Percentiles rank a stretch among this genome's conserved stretches.
Evolutionary conservation across 1,284 basidiomycete species (phyloP).

Genomic region (Boletus holoroseus): DNA sequence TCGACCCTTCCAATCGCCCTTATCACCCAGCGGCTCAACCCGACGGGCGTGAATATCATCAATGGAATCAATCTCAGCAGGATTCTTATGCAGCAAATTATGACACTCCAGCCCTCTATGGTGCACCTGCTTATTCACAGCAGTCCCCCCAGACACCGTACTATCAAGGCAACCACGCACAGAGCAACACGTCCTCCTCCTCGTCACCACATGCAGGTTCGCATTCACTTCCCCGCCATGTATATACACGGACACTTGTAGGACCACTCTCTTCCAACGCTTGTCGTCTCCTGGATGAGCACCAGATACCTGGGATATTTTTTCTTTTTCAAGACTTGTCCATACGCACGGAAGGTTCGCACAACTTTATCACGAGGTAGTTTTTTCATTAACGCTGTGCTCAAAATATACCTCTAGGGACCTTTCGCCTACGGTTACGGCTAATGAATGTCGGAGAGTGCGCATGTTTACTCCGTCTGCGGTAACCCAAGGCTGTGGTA

Average conservation of each 20-base stretch:
- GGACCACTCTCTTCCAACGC: conserved; percentile 83
- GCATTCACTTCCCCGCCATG: conserved; percentile 50
- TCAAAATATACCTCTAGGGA: conserved; percentile 41
- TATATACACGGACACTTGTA: conserved; percentile 82
- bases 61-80: conserved; percentile 32
- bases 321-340: conserved; percentile 87
- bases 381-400: conserved; percentile 22
- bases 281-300: conserved; percentile 74
- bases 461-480: conserved; percentile 34
- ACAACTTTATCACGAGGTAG: conserved; percentile 30
- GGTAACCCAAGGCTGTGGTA: conserved; percentile 20
- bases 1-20: conserved; percentile 34
- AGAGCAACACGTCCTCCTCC: conserved; percentile 29
- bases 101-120: conserved; percentile 25
- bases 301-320: conserved; percentile 78
- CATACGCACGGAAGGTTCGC: conserved; percentile 73
- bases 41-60: conserved; percentile 31
- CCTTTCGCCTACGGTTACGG: conserved; percentile 72
- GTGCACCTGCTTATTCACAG: conserved; percentile 29
- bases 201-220: conserved; percentile 35
- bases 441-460: conserved; percentile 83
- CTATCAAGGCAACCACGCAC: conserved; percentile 28
- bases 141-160: conserved; percentile 30
- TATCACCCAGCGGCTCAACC: conserved; percentile 28
- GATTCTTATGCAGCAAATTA: conserved; percentile 33